A percentile compares a stretch with the other conserved stretches of the same genome.
Conservation (phyloP, 257 asterid genomes). For the Solanum bulbocastanum region DNA sequence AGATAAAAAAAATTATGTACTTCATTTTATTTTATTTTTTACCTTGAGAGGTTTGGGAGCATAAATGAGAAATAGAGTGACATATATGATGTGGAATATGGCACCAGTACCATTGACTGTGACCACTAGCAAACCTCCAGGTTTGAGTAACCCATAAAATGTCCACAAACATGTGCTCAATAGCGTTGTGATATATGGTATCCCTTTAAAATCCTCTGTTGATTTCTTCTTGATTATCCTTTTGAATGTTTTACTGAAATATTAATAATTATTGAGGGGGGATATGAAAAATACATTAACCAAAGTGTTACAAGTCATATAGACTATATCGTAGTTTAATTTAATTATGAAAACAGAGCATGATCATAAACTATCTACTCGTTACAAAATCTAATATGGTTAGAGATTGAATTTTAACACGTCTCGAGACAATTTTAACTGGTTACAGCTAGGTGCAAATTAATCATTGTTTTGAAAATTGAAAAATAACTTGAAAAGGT, state of each 20-base stretch:
- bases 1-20: neutral
- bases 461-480: neutral
- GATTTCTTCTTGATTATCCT: constrained; percentile 39
- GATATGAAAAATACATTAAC: neutral
- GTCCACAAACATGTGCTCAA: constrained; percentile 53
- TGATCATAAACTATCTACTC: neutral
- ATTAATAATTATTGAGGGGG: neutral
- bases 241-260: constrained; percentile 37
- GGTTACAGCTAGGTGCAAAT: neutral
- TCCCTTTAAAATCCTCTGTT: constrained; percentile 44
- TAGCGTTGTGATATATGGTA: constrained; percentile 41
- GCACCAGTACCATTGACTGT: constrained; percentile 63
- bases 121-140: constrained; percentile 43
- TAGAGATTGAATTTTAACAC: neutral
- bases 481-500: neutral
- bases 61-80: constrained; percentile 41
- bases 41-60: constrained; percentile 48
- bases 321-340: neutral
- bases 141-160: constrained; percentile 48
- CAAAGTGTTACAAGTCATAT: neutral
- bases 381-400: neutral
- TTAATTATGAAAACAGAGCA: neutral
- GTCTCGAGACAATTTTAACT: neutral
- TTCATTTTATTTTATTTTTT: neutral
- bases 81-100: constrained; percentile 41